Evolutionary conservation across 176 grass and related monocot genomes (phyloP), one percentile per base, ranked within the genome.

Genomic region (Carex cristatella): DNA sequence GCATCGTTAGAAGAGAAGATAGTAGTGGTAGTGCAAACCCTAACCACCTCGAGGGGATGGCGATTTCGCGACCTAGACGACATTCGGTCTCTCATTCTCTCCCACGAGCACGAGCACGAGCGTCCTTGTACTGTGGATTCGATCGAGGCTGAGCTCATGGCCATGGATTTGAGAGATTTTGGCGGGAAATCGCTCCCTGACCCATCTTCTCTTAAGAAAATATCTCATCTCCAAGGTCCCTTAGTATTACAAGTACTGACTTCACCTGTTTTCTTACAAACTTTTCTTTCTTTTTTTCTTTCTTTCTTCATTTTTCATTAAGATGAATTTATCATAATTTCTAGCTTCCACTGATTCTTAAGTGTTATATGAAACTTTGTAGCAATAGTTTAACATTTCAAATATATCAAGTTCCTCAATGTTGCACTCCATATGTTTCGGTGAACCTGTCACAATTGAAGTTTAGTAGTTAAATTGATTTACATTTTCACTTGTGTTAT

Each of bases 141-240:
- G 68, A 81, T 94, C 65, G 92, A 94, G 53, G 61, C 92, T 65
- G 88, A 90, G 85, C 95, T 94, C 72, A 31, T 90, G 82, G 72
- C 88, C 88, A 86, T 93, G 83, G 88, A 94, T 75, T 53, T 93
- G 89, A 90, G 88, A 59, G n/a, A 81, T 3, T 94, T 91, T 59
- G 92, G 91, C 0, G 89, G 63, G 18, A 94, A 89, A 58, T 81
- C 83, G 1, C 89, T 98, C 7, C 92, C 88, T 10, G 91, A 94
- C 69, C 63, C 89, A 10, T 69, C 86, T 19, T 53, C 88, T 46
- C 15, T 70, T 13, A 90, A 85, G 83, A 90, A 89, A 80, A 69
- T 81, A 8, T 87, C 85, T 3, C 84, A 98, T 70, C 66, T 98
- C 53, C 90, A 91, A 83, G 91, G 92, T 16, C 92, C 95, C 74